Base-by-base conservation (phyloP, 2,329 filamentous ascomycete genomes). In the Fusarium xyrophilum region DNA sequence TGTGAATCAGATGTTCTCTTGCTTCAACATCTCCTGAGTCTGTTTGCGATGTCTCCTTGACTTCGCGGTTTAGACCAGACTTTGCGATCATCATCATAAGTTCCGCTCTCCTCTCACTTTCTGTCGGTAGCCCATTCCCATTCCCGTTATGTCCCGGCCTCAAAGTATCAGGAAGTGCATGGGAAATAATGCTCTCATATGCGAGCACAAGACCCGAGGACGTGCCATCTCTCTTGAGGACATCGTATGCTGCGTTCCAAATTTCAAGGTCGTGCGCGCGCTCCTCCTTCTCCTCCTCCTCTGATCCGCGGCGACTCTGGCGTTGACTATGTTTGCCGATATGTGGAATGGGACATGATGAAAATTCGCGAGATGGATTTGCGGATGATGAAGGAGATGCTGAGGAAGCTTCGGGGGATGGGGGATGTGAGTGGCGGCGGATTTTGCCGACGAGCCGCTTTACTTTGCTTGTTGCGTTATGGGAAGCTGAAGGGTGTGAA, bases 241-340 rank as follows among this genome's bases (percentile, higher is more conserved):
- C 51, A 48, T 79, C 75, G 53, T 80, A 80, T 7, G 76, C 78
- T 19, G 73, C 56, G 47, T 76, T 78, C 78, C 78, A 80, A 17
- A 79, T 68, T 25, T 73, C 70, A 38, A 77, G 63, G 23, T 72
- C 67, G 23, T 74, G 75, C 6, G 67, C 42, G 19, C 55, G 56
- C 17, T 72, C 69, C 8, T 72, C 65, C 15, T 54, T 57, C 12
- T 68, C n/a, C n/a, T n/a, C n/a, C n/a, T n/a, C n/a, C n/a, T n/a
- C 59, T 10, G 66, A 68, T 5, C 58, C 59, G 15, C 57, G 58
- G 35, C 69, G 55, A 23, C 60, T 60, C 11, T 51, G 56, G 27
- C 56, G 65, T 28, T 68, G 56, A 36, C 58, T 60, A 7, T 71
- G 63, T 27, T 43, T 62, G 38, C 60, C 51, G n/a, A 68, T 53